Conservation (phyloP, 805 yeast genomes). For the Kodamaea jinghongensis region DNA sequence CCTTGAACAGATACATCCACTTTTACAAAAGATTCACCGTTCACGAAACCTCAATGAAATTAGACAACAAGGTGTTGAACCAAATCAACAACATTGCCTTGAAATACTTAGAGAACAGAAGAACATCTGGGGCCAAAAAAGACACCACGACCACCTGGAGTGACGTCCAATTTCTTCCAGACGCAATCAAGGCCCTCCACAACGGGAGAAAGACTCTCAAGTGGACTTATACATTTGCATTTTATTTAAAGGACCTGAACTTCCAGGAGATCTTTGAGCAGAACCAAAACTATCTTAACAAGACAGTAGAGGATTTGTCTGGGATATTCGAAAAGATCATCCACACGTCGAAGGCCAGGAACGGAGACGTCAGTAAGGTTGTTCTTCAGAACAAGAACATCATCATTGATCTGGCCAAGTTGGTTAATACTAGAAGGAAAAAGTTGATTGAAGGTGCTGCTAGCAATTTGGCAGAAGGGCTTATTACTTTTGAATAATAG, state of each 20-base stretch:
- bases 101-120: conserved; percentile 60
- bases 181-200: conserved; percentile 61
- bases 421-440: conserved; percentile 40
- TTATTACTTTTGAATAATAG: conserved; percentile 17
- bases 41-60: conserved; percentile 73
- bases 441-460: conserved; percentile 45
- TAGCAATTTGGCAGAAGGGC: conserved; percentile 37
- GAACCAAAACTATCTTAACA: conserved; percentile 61
- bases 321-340: conserved; percentile 51
- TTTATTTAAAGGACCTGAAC: conserved; percentile 53
- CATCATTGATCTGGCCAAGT: conserved; percentile 42
- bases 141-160: conserved; percentile 60
- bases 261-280: conserved; percentile 65
- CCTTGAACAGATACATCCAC: conserved; percentile 66
- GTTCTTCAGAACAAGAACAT: conserved; percentile 37
- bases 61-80: conserved; percentile 64
- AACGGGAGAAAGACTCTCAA: conserved; percentile 73
- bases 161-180: conserved; percentile 80
- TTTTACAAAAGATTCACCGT: conserved; percentile 70
- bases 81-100: conserved; percentile 63
- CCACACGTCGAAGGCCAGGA: conserved; percentile 21
- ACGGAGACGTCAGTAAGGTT: conserved; percentile 21
- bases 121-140: conserved; percentile 16
- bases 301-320: conserved; percentile 68
- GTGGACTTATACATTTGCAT: conserved; percentile 89